Evolutionary conservation across 2,329 filamentous ascomycete genomes (phyloP).

Genomic region (Talaromyces sp.): DNA sequence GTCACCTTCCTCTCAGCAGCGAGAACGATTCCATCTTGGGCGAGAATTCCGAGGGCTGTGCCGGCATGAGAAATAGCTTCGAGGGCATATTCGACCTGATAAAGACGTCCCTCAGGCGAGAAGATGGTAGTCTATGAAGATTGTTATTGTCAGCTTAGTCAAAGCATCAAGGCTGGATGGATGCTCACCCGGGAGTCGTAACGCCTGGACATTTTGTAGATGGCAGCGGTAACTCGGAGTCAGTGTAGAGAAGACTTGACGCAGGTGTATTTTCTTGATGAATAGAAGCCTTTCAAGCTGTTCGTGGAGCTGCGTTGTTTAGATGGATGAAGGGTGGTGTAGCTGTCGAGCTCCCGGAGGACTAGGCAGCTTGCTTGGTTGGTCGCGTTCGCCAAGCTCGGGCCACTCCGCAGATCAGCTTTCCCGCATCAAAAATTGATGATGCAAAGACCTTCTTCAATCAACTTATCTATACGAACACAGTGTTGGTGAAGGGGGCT

Average conservation of each 20-base stretch:
- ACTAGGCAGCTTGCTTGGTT: constrained; percentile 40
- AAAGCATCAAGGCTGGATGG: constrained; percentile 24
- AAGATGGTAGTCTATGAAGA: constrained; percentile 88
- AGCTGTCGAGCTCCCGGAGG: constrained; percentile 35
- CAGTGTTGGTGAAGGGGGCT: neutral
- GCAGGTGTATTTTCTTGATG: constrained; percentile 2
- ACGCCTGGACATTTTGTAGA: constrained; percentile 78
- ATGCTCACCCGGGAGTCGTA: constrained; percentile 85
- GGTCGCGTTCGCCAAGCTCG: constrained; percentile 43
- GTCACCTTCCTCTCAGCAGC: constrained; percentile 98
- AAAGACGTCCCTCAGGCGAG: constrained; percentile 95
- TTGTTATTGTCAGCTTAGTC: constrained; percentile 34
- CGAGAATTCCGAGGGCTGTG: constrained; percentile 92
- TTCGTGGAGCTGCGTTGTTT: constrained; percentile 17
- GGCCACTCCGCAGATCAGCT: constrained; percentile 34
- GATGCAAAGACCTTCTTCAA: constrained; percentile 7
- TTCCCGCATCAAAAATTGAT: constrained; percentile 23
- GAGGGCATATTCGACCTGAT: constrained; percentile 98
- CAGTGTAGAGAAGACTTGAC: neutral
- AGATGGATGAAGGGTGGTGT: constrained; percentile 18
- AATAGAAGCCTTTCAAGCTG: neutral
- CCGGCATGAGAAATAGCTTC: constrained; percentile 98
- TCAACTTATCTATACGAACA: neutral
- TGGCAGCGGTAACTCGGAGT: neutral
- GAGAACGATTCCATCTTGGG: constrained; percentile 96